Percentiles rank a stretch among this genome's conserved stretches.
phyloP scores from a whole-genome alignment of 345 rosid species.

The Dipteronia dyeriana region DNA sequence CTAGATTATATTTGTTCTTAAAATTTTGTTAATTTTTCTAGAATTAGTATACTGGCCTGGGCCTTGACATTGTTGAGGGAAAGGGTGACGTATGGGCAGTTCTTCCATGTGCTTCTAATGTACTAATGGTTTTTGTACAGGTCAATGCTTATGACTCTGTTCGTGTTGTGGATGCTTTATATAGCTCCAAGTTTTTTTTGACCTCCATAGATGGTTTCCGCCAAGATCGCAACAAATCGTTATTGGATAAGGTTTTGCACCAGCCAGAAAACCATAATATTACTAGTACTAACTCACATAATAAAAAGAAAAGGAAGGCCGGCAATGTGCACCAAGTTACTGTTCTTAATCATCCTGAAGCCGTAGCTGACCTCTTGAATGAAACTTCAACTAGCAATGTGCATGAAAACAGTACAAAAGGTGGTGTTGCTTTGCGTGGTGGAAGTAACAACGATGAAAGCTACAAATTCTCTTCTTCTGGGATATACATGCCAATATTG shows the following conservation, averaged over 20 bases:
- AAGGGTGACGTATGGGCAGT: background rate
- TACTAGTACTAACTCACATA: slow-evolving; percentile 29
- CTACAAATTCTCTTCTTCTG: slow-evolving; percentile 27
- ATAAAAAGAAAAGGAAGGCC: slow-evolving; percentile 18
- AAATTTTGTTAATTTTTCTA: background rate
- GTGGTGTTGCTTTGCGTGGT: slow-evolving; percentile 20
- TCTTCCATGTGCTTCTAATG: background rate
- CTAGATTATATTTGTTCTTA: background rate
- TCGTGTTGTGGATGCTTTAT: slow-evolving; percentile 74
- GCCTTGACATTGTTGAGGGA: background rate
- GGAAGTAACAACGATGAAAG: slow-evolving; percentile 27
- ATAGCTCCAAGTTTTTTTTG: slow-evolving; percentile 78
- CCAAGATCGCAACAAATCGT: slow-evolving; percentile 33
- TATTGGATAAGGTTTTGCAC: slow-evolving; percentile 32
- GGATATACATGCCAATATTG: slow-evolving; percentile 53
- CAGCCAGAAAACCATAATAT: slow-evolving; percentile 34
- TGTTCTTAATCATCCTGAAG: slow-evolving; percentile 92
- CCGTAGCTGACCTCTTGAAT: slow-evolving; percentile 26
- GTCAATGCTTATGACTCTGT: slow-evolving; percentile 70
- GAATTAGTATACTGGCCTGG: background rate
- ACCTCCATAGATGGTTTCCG: slow-evolving; percentile 36
- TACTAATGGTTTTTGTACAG: too few relatives aligned
- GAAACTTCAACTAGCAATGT: slow-evolving; percentile 33
- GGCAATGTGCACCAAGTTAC: slow-evolving; percentile 60
- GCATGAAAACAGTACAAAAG: slow-evolving; percentile 33